These are phyloP conservation scores for Papiliotrema fonsecae DNA, from an alignment of 1,284 basidiomycete species.

Conservation along the genomic window DNA sequence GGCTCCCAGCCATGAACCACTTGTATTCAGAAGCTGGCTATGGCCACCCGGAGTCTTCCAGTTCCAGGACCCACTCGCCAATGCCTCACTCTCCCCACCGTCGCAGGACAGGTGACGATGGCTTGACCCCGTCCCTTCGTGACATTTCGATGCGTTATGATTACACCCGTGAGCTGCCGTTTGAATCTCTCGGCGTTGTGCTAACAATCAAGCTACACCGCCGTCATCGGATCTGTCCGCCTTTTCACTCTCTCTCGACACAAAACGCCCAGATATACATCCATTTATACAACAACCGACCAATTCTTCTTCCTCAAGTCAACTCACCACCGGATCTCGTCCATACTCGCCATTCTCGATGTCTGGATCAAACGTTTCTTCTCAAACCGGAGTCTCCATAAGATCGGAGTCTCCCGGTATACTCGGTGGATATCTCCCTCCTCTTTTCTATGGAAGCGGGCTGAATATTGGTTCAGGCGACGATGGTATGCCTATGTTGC, in stretches of 20 bases:
- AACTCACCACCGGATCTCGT: background rate
- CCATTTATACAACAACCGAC: background rate
- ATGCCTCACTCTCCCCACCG: too few relatives aligned
- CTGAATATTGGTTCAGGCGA: conserved; percentile 6
- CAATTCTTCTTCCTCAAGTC: background rate
- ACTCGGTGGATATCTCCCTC: background rate
- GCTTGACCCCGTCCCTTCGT: conserved; percentile 5
- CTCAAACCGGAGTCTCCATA: background rate
- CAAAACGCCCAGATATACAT: background rate
- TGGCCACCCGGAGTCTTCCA: background rate
- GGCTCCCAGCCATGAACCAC: conserved; percentile 3
- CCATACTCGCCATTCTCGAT: background rate
- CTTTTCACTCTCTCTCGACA: conserved; percentile 24
- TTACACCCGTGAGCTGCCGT: conserved; percentile 13
- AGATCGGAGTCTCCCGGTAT: conserved; percentile 1
- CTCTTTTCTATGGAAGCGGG: background rate
- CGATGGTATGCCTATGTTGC: conserved; percentile 15
- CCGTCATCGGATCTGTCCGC: conserved; percentile 33
- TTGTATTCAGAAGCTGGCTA: background rate
- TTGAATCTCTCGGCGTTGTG: conserved; percentile 1
- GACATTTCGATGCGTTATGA: conserved; percentile 9
- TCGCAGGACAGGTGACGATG: conserved; percentile 17
- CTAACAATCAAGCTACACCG: conserved; percentile 13
- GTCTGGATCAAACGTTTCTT: background rate
- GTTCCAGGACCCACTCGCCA: too few relatives aligned